Evolutionary conservation across 2,329 filamentous ascomycete genomes (phyloP), one percentile per base, ranked within the genome.

Genomic region (Fusarium longipes): DNA sequence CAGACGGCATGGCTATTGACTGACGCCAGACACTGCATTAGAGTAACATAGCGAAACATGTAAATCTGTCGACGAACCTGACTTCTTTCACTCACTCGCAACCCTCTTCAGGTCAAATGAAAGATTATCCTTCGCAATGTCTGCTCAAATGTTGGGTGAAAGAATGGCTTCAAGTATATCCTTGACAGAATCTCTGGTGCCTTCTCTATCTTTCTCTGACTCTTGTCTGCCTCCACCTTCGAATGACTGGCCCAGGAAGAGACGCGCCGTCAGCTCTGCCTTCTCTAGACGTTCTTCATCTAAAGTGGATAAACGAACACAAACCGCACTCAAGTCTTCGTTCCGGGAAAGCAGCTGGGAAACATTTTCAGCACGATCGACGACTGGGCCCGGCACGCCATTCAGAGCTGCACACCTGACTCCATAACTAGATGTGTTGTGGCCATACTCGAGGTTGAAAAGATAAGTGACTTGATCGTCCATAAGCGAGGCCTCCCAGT

Each of bases 381-480:
- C 85, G 11, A 98, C 86, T 7, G 85, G 83, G 18, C 79, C 74
- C 29, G 93, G 89, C 15, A 99, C 88, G 2, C 94, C 94, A 72
- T 97, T 97, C 77, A 97, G 86, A 5, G 89, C 89, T 27, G 96
- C 96, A 74, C 96, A 98, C 77, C 87, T 86, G 27, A 89, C 92
- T 1, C 96, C 96, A 73, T 97, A 96, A 74, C 93, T 97, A 15
- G 91, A 91, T 9, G 82, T 87, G 70, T 90, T 95, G 56, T 89
- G 85, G 1, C 94, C 94, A 3, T 82, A 70, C 6, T 78, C 73
- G n/a, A 91, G 79, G 27, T 88, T 90, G 77, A 95, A 97, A 1
- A 97, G 84, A 72, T 91, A 93, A 0, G 86, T 89, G 29, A 93
- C 83, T 67, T 92, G 88, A 2, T 91, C 84, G 25, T 89, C 85